Percentiles rank a stretch among this genome's conserved stretches.
Evolutionary conservation across 2,329 filamentous ascomycete species (phyloP).

Genomic region (Scedosporium apiospermum): DNA sequence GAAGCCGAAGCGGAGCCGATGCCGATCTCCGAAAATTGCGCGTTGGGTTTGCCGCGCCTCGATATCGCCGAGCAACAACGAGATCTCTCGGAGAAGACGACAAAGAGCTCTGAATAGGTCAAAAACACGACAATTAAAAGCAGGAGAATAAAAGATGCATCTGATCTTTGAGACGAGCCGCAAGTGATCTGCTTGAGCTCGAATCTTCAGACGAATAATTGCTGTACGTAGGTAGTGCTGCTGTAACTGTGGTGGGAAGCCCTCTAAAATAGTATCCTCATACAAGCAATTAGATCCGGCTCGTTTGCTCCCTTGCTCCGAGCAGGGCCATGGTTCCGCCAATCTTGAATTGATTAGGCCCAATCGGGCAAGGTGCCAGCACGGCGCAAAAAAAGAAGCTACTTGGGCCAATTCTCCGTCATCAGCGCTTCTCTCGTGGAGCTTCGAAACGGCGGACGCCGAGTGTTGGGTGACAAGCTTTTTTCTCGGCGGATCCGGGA

Average conservation of each 20-base stretch:
- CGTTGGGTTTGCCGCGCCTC: not conserved
- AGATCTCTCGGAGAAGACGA: not conserved
- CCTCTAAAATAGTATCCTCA: not conserved
- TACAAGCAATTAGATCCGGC: not conserved
- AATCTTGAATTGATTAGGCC: not conserved
- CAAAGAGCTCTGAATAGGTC: not conserved
- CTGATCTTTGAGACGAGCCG: too few species aligned
- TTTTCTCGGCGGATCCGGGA: not conserved
- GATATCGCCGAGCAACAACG: not conserved
- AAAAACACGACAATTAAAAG: not conserved
- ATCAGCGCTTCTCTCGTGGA: not conserved
- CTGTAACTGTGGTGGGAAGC: too few species aligned
- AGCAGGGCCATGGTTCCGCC: not conserved
- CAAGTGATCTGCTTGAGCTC: too few species aligned
- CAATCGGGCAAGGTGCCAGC: not conserved
- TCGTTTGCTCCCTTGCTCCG: not conserved
- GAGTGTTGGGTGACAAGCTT: not conserved
- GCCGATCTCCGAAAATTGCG: slow-evolving; percentile 4
- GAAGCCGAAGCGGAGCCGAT: slow-evolving; percentile 7
- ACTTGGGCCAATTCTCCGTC: not conserved
- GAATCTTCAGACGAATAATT: too few species aligned
- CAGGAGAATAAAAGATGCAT: not conserved
- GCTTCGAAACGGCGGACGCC: not conserved
- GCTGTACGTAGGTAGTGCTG: too few species aligned
- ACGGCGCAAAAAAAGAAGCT: not conserved